Conservation (phyloP, 2,329 filamentous ascomycete species). For the Claviceps maximensis region DNA sequence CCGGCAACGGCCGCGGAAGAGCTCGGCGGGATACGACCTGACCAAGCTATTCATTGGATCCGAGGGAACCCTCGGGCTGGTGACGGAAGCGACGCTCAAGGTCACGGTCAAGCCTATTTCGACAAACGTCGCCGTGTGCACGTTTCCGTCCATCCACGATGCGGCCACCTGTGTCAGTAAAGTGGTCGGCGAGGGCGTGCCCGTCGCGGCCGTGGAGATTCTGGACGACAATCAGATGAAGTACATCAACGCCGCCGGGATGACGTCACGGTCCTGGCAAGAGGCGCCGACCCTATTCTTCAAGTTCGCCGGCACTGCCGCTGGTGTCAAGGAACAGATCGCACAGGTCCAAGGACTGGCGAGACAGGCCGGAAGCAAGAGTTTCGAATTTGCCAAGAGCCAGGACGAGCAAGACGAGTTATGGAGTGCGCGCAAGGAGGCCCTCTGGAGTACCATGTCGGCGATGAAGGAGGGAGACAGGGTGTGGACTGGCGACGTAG, state of each 20-base stretch:
- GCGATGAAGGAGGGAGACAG: conserved; percentile 51
- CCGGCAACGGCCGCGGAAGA: conserved; percentile 75
- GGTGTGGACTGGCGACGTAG: conserved; percentile 79
- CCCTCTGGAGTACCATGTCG: conserved; percentile 68
- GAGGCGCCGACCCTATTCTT: conserved; percentile 71
- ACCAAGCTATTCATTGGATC: conserved; percentile 82
- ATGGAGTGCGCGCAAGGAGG: conserved; percentile 75
- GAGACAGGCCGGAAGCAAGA: conserved; percentile 45
- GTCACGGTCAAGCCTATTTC: conserved; percentile 68
- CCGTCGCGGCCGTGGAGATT: conserved; percentile 84
- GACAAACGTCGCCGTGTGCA: conserved; percentile 65
- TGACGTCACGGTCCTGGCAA: conserved; percentile 53
- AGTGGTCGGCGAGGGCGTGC: conserved; percentile 69
- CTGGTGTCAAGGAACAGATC: conserved; percentile 67
- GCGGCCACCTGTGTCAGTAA: conserved; percentile 69
- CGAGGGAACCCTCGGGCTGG: conserved; percentile 81
- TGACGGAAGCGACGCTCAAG: conserved; percentile 84
- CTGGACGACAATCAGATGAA: conserved; percentile 84
- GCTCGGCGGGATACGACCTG: conserved; percentile 81
- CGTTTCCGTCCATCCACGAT: conserved; percentile 44
- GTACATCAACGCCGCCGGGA: conserved; percentile 51
- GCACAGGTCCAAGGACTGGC: conserved; percentile 51
- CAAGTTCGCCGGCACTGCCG: conserved; percentile 64
- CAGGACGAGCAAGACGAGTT: conserved; percentile 61
- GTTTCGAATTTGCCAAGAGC: conserved; percentile 65